These are phyloP conservation scores for Neurospora sp. DNA, from an alignment of 495 filamentous ascomycete species.

Conservation along the genomic window DNA sequence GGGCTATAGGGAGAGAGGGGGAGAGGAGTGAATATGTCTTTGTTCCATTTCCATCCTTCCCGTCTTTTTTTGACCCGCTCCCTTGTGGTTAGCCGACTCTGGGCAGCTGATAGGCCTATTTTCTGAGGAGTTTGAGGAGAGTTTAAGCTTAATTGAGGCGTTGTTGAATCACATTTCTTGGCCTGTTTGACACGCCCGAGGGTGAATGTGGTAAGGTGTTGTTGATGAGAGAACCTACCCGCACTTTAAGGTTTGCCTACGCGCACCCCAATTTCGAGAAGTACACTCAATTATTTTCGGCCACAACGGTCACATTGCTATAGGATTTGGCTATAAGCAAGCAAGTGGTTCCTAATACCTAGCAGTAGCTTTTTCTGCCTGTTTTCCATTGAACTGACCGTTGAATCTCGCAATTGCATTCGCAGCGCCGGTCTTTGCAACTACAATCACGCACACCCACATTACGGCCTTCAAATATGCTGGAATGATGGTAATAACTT, in stretches of 20 bases:
- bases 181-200: not conserved
- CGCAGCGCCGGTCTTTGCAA: not conserved
- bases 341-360: not conserved
- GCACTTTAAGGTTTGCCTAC: not conserved
- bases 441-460: not conserved
- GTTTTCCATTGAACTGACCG: not conserved
- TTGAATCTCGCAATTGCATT: not conserved
- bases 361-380: not conserved
- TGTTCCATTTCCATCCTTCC: not conserved
- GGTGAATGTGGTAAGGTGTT: not conserved
- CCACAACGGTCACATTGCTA: not conserved
- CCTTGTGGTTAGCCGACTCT: not conserved
- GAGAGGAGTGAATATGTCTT: not conserved
- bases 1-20: not conserved
- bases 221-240: not conserved
- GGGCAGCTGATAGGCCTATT: not conserved
- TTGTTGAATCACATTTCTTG: not conserved
- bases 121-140: not conserved
- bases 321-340: not conserved
- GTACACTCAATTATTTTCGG: not conserved
- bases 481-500: not conserved
- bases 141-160: not conserved
- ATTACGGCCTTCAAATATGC: not conserved
- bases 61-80: not conserved
- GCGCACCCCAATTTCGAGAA: not conserved